phyloP scores from a whole-genome alignment of 768 basidiomycete species.

The Collybiopsis confluens region DNA sequence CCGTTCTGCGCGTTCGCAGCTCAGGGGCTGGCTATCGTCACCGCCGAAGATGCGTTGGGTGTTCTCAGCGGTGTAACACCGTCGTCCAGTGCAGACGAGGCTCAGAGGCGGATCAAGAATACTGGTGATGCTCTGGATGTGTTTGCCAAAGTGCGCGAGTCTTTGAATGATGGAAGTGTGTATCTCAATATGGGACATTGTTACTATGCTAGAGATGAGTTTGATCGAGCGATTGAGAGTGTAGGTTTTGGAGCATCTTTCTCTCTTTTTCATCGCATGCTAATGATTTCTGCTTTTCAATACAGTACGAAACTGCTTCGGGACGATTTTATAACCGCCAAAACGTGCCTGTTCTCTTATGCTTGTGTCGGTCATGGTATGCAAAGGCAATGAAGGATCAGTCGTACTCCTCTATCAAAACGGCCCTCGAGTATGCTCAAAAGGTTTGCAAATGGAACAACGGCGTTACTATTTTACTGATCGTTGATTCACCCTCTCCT shows the following conservation, averaged over 20 bases:
- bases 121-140: slow-evolving; percentile 85
- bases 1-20: slow-evolving; percentile 89
- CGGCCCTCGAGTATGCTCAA: slow-evolving; percentile 82
- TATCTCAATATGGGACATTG: slow-evolving; percentile 97
- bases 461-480: background rate
- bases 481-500: background rate
- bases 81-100: slow-evolving; percentile 53
- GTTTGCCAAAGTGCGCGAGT: slow-evolving; percentile 89
- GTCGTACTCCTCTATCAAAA: slow-evolving; percentile 74
- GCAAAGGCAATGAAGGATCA: slow-evolving; percentile 90
- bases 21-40: slow-evolving; percentile 90
- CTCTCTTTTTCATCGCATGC: background rate
- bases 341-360: slow-evolving; percentile 73
- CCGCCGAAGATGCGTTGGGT: slow-evolving; percentile 88
- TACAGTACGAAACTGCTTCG: slow-evolving; percentile 89
- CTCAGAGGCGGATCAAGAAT: slow-evolving; percentile 60
- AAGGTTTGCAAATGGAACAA: slow-evolving; percentile 39
- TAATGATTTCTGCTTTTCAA: background rate
- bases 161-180: slow-evolving; percentile 74
- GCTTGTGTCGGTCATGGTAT: slow-evolving; percentile 91
- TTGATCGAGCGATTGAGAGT: slow-evolving; percentile 92
- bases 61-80: slow-evolving; percentile 51
- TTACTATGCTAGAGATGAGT: slow-evolving; percentile 89
- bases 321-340: slow-evolving; percentile 70
- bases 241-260: slow-evolving; percentile 40